A percentile compares a stretch with the other conserved stretches of the same genome.
Evolutionary conservation across 2,329 filamentous ascomycete species (phyloP).

Genomic region (Zopfia rhizophila): DNA sequence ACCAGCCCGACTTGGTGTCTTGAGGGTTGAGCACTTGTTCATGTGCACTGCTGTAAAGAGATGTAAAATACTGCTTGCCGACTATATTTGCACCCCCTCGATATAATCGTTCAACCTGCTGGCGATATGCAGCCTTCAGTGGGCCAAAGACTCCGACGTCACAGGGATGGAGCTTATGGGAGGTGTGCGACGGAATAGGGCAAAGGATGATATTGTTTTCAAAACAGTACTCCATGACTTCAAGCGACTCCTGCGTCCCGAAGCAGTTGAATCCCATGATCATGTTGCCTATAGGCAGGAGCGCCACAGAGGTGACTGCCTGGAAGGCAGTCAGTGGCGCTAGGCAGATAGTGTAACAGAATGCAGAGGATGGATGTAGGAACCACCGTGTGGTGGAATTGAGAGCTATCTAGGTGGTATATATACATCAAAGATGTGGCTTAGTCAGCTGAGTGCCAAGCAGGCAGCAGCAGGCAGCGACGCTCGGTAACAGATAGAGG

Average conservation of each 20-base stretch:
- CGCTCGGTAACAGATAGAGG: no score
- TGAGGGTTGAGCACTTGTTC: constrained; percentile 29
- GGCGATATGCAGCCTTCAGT: constrained; percentile 36
- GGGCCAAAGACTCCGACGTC: constrained; percentile 29
- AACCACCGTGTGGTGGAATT: no score
- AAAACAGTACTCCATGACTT: constrained; percentile 44
- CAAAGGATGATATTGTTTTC: constrained; percentile 46
- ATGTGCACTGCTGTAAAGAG: constrained; percentile 31
- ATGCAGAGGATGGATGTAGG: no score
- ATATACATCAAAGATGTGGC: no score
- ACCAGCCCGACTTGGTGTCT: constrained; percentile 42
- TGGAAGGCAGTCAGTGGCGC: no score
- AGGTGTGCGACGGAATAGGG: constrained; percentile 35
- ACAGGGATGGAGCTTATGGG: constrained; percentile 32
- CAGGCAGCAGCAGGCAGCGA: no score
- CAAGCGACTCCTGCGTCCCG: constrained; percentile 44
- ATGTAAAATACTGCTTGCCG: constrained; percentile 37
- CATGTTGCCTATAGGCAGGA: no score
- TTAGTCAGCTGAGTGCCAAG: no score
- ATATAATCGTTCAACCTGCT: constrained; percentile 31
- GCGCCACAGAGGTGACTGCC: no score
- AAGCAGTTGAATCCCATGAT: constrained; percentile 3
- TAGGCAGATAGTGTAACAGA: no score
- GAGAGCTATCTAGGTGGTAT: no score
- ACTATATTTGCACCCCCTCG: constrained; percentile 27